A percentile compares a stretch with the other conserved stretches of the same genome.
These are phyloP conservation scores for Cenchrus purpureus DNA, from an alignment of 176 grass and related monocot genomes.

Conservation along the genomic window DNA sequence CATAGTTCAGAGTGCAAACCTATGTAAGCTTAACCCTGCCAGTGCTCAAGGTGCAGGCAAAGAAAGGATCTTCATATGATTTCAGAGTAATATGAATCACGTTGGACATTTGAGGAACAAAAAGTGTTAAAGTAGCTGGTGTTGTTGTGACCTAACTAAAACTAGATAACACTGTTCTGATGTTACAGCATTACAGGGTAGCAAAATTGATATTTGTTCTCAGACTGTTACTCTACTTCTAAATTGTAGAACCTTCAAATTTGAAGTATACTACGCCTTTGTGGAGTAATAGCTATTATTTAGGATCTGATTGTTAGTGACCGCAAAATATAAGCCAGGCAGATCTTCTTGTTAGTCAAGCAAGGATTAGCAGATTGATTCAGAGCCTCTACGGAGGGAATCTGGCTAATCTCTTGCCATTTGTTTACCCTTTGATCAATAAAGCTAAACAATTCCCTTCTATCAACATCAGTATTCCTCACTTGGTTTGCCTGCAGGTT, in stretches of 20 bases:
- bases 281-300: too few species aligned
- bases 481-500: constrained; percentile 63
- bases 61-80: neutral
- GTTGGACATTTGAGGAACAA: neutral
- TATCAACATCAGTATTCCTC: constrained; percentile 9
- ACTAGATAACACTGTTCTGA: neutral
- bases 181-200: constrained; percentile 4
- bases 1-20: neutral
- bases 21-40: neutral
- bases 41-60: neutral
- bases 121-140: neutral
- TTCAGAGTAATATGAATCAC: neutral
- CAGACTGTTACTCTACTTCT: neutral
- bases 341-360: too few species aligned
- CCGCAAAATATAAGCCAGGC: too few species aligned
- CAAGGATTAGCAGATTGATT: too few species aligned
- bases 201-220: neutral
- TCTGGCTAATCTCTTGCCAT: too few species aligned
- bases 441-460: too few species aligned
- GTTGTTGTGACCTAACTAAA: neutral
- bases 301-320: too few species aligned
- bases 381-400: too few species aligned
- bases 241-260: neutral
- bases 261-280: neutral
- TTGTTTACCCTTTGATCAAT: too few species aligned